Percentiles rank a stretch among this genome's conserved stretches.
Conservation (phyloP, 192 early-diverging fungal species). For the Phlyctochytrium arcticum region DNA sequence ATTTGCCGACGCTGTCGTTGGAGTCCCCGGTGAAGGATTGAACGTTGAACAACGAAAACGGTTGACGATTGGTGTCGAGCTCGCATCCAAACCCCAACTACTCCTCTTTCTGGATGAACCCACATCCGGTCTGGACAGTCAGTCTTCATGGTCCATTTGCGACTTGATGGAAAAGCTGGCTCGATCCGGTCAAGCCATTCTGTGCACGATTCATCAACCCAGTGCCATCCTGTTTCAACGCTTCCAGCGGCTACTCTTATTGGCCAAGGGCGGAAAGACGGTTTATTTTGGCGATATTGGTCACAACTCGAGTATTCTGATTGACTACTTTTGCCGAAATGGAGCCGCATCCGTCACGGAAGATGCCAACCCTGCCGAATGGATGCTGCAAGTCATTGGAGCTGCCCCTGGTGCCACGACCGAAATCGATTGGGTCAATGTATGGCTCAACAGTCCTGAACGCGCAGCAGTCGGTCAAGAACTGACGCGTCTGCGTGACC, state of each 20-base stretch:
- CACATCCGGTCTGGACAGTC: conserved; percentile 72
- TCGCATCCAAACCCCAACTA: conserved; percentile 80
- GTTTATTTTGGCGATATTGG: conserved; percentile 84
- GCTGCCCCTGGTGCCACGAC: conserved; percentile 43
- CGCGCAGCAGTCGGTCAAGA: not conserved
- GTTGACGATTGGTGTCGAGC: conserved; percentile 79
- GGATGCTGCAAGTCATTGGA: conserved; percentile 76
- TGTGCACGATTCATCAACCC: conserved; percentile 86
- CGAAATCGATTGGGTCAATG: conserved; percentile 62
- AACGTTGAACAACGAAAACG: conserved; percentile 84
- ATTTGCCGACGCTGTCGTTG: conserved; percentile 70
- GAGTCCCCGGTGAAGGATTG: conserved; percentile 74
- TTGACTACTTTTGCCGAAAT: conserved; percentile 69
- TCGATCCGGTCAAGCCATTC: conserved; percentile 63
- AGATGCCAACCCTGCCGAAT: conserved; percentile 78
- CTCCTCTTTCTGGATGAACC: conserved; percentile 84
- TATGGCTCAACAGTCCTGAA: conserved; percentile 65
- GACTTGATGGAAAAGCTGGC: conserved; percentile 60
- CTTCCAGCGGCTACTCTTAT: conserved; percentile 76
- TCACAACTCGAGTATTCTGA: conserved; percentile 55
- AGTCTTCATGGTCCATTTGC: conserved; percentile 68
- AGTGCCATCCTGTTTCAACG: conserved; percentile 74
- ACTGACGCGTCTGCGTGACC: not conserved
- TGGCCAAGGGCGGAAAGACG: conserved; percentile 77
- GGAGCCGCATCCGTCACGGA: conserved; percentile 60